phyloP scores from a whole-genome alignment of 2,329 filamentous ascomycete species.

The Tolypocladium paradoxum region DNA sequence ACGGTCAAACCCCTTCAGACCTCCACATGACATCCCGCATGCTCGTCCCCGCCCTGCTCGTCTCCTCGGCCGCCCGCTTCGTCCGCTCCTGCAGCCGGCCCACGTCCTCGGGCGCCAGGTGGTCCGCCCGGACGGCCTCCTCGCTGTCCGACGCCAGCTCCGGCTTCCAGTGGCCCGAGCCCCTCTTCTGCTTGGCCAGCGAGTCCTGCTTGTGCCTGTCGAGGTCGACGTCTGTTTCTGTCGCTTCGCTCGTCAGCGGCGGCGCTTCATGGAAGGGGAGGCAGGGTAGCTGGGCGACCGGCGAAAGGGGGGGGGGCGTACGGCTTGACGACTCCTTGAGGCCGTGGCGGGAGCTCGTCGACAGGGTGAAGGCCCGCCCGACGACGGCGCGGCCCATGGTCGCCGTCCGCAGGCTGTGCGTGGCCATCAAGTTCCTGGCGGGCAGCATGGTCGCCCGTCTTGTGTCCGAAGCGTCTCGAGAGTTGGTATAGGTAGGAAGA shows the following conservation, averaged over 20 bases:
- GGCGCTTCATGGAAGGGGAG: background rate
- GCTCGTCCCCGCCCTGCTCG: constrained; percentile 35
- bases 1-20: too few relatives aligned
- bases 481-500: too few relatives aligned
- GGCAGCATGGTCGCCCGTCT: background rate
- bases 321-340: constrained; percentile 27
- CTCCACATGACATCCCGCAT: constrained; percentile 32
- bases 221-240: constrained; percentile 28
- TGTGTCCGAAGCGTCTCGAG: too few relatives aligned
- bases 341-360: constrained; percentile 16
- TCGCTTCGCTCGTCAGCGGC: background rate
- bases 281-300: background rate
- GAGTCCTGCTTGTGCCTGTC: constrained; percentile 52
- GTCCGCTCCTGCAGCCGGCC: constrained; percentile 48
- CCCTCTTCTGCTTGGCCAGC: constrained; percentile 56
- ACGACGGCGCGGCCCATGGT: constrained; percentile 10
- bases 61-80: constrained; percentile 38
- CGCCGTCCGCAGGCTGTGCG: constrained; percentile 14
- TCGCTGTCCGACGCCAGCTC: constrained; percentile 71
- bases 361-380: constrained; percentile 14
- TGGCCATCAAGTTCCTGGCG: background rate
- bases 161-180: constrained; percentile 65
- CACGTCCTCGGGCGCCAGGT: constrained; percentile 28
- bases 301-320: constrained; percentile 14
- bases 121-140: constrained; percentile 63